These are phyloP conservation scores for Emergomyces africanus DNA, from an alignment of 2,329 filamentous ascomycete species.

Conservation along the genomic window DNA sequence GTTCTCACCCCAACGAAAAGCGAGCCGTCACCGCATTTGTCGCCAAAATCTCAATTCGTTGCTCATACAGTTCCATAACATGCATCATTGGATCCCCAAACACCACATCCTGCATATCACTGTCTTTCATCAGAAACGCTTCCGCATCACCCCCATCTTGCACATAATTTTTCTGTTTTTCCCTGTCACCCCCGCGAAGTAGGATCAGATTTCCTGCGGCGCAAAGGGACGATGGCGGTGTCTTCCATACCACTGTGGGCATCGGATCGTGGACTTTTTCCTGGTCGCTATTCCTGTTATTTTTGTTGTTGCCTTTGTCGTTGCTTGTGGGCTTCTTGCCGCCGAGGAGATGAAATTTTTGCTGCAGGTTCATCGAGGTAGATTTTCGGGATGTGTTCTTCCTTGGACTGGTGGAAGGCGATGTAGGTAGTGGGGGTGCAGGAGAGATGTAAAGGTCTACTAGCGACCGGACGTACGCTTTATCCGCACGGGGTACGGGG, in stretches of 20 bases:
- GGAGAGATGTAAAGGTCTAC: slow-evolving; percentile 57
- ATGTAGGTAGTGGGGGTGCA: slow-evolving; percentile 28
- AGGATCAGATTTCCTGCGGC: slow-evolving; percentile 59
- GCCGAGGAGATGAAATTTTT: background rate
- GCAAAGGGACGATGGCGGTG: slow-evolving; percentile 54
- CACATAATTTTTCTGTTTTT: slow-evolving; percentile 31
- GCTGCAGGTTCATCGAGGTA: background rate
- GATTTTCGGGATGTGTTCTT: background rate
- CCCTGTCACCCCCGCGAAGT: slow-evolving; percentile 37
- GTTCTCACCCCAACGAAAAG: slow-evolving; percentile 3
- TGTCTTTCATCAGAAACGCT: slow-evolving; percentile 55
- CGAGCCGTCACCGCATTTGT: slow-evolving; percentile 51
- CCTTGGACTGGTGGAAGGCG: background rate
- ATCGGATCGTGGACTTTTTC: background rate
- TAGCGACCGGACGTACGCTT: slow-evolving; percentile 58
- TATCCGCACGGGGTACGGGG: slow-evolving; percentile 64
- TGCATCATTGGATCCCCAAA: slow-evolving; percentile 77
- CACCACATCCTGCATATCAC: slow-evolving; percentile 54
- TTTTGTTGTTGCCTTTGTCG: slow-evolving; percentile 4
- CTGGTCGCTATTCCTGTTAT: slow-evolving; percentile 7
- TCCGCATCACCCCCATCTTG: slow-evolving; percentile 46
- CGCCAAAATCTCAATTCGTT: slow-evolving; percentile 57
- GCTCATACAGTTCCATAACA: slow-evolving; percentile 65
- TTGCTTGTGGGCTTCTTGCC: slow-evolving; percentile 7
- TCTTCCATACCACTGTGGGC: slow-evolving; percentile 42